phyloP scores from a whole-genome alignment of 2,329 filamentous ascomycete genomes.

The Metarhizium brunneum region DNA sequence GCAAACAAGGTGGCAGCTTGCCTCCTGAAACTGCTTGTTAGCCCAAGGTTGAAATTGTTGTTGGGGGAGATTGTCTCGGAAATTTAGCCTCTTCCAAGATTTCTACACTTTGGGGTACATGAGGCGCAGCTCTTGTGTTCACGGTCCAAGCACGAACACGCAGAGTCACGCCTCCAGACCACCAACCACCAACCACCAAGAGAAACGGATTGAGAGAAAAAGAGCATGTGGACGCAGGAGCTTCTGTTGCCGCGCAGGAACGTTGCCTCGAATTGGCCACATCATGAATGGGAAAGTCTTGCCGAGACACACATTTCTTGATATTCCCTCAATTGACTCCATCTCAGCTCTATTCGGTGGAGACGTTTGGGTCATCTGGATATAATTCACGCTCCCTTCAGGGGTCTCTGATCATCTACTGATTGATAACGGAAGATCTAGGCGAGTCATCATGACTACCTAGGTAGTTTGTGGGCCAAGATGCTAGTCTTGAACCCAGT shows the following conservation, averaged over 20 bases:
- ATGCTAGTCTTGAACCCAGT: too few species aligned
- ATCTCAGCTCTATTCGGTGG: not conserved
- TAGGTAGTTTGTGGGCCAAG: not conserved
- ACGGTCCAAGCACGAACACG: not conserved
- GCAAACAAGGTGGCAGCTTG: not conserved
- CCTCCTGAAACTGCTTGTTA: not conserved
- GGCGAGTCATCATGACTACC: not conserved
- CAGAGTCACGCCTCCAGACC: not conserved
- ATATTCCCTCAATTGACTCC: not conserved
- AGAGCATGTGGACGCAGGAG: too few species aligned
- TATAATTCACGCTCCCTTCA: not conserved
- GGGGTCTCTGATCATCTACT: not conserved
- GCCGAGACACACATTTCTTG: not conserved
- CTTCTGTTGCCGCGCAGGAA: not conserved
- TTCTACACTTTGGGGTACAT: not conserved
- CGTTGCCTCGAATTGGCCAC: not conserved
- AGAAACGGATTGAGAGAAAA: too few species aligned
- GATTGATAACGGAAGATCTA: not conserved
- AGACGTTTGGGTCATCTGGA: not conserved
- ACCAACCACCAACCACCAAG: too few species aligned
- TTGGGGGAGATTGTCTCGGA: not conserved
- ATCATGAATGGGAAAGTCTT: not conserved
- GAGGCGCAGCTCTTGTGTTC: not conserved
- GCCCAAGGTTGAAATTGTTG: not conserved
- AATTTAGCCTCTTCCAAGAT: not conserved